phyloP scores from a whole-genome alignment of 345 rosid genomes.

The Mallotus nudiflorus region DNA sequence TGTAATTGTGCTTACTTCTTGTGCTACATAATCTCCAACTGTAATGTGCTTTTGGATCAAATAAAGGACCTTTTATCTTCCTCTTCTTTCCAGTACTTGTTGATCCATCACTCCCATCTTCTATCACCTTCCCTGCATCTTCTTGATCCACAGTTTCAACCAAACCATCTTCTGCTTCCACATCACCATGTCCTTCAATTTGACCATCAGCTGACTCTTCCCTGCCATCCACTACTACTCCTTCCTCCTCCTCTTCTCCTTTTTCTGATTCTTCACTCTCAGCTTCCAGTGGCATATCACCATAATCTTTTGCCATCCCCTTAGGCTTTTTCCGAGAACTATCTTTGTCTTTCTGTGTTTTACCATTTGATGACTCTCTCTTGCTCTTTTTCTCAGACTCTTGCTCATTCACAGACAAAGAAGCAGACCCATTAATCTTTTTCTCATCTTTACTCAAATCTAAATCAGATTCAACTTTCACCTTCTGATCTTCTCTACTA shows the following conservation, averaged over 20 bases:
- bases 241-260: conserved; percentile 43
- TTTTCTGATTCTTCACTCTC: conserved; percentile 42
- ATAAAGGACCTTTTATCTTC: conserved; percentile 79
- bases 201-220: conserved; percentile 49
- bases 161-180: conserved; percentile 43
- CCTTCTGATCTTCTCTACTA: conserved; percentile 25
- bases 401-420: conserved; percentile 42
- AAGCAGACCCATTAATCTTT: conserved; percentile 39
- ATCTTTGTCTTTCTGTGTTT: conserved; percentile 36
- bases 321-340: conserved; percentile 32
- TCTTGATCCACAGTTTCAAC: conserved; percentile 50
- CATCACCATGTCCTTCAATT: conserved; percentile 43
- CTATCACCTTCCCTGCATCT: conserved; percentile 44
- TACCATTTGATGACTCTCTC: conserved; percentile 38
- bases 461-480: conserved; percentile 38
- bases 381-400: conserved; percentile 46
- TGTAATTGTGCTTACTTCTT: conserved; percentile 90
- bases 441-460: conserved; percentile 38
- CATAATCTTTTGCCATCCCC: conserved; percentile 39
- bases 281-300: conserved; percentile 44
- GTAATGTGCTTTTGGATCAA: conserved; percentile 79
- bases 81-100: conserved; percentile 51
- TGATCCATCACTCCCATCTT: conserved; percentile 37
- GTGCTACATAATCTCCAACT: conserved; percentile 82
- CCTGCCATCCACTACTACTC: conserved; percentile 50